Conservation (phyloP, 495 filamentous ascomycete species). For the Neurospora tetraspora region DNA sequence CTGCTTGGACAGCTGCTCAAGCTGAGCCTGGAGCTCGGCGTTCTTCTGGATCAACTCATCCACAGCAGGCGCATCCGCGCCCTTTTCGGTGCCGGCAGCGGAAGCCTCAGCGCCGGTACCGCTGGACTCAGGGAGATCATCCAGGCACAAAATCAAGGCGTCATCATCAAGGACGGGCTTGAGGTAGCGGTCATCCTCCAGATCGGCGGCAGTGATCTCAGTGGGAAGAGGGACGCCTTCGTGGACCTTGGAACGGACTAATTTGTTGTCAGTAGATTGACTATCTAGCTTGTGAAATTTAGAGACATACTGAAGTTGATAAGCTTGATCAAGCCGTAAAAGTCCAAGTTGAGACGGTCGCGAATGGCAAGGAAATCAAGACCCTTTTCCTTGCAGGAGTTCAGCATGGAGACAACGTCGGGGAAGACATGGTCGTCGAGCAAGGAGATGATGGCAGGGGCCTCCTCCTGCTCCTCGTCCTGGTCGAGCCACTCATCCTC, state of each 20-base stretch:
- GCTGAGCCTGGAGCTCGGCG: constrained; percentile 55
- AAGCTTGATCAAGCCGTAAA: constrained; percentile 71
- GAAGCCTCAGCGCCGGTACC: constrained; percentile 9
- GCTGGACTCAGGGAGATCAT: constrained; percentile 51
- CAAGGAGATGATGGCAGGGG: constrained; percentile 54
- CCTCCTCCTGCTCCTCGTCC: constrained; percentile 49
- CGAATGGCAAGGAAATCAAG: constrained; percentile 64
- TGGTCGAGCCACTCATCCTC: constrained; percentile 78
- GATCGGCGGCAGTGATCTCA: constrained; percentile 45
- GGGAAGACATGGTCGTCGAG: constrained; percentile 59
- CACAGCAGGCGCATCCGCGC: constrained; percentile 16
- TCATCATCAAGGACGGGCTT: constrained; percentile 87
- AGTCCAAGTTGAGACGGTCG: constrained; percentile 62
- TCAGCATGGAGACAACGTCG: constrained; percentile 55
- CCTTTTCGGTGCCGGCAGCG: background rate
- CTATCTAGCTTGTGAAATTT: background rate
- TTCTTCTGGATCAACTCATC: constrained; percentile 46
- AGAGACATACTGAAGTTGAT: constrained; percentile 60
- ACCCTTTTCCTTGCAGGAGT: constrained; percentile 56
- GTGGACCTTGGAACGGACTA: constrained; percentile 33
- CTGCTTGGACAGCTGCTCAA: constrained; percentile 53
- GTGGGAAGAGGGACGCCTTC: constrained; percentile 40
- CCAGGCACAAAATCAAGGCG: constrained; percentile 70
- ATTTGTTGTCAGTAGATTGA: background rate
- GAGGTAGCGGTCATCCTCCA: constrained; percentile 66